Percentiles rank a stretch among this genome's conserved stretches.
These are phyloP conservation scores for Wickerhamiella domercqiae DNA, from an alignment of 805 yeast species.

Conservation along the genomic window DNA sequence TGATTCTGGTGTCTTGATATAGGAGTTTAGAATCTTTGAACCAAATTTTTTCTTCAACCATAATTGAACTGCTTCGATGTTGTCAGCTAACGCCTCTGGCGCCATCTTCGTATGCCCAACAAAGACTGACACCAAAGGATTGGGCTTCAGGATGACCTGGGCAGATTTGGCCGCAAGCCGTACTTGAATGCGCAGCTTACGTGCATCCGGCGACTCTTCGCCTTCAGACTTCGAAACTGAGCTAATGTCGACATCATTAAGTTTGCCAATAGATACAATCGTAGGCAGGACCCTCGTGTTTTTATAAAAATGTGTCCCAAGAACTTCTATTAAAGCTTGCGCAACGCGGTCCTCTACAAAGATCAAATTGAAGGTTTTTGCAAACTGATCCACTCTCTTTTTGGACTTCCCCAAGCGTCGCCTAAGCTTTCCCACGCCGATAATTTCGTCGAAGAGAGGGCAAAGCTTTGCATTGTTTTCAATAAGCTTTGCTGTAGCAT, in stretches of 20 bases:
- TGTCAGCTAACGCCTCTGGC: slow-evolving; percentile 10
- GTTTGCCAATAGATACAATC: slow-evolving; percentile 5
- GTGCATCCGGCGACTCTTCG: slow-evolving; percentile 2
- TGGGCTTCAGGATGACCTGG: slow-evolving; percentile 16
- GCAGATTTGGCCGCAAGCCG: slow-evolving; percentile 5
- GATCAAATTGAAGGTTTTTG: slow-evolving; percentile 12
- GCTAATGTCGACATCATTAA: no score
- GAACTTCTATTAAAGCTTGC: slow-evolving; percentile 14
- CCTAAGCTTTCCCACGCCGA: slow-evolving; percentile 19
- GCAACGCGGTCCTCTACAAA: slow-evolving; percentile 16
- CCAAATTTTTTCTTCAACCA: slow-evolving; percentile 8
- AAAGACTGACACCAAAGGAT: slow-evolving; percentile 8
- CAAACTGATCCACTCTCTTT: slow-evolving; percentile 12
- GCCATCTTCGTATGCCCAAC: slow-evolving; percentile 19
- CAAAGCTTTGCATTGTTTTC: slow-evolving; percentile 1
- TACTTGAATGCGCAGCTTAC: slow-evolving; percentile 6
- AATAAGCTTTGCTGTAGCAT: slow-evolving; percentile 5
- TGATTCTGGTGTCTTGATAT: slow-evolving; percentile 18
- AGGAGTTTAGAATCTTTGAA: slow-evolving; percentile 11
- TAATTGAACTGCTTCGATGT: slow-evolving; percentile 11
- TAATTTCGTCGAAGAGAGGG: slow-evolving; percentile 17
- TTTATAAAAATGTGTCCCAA: slow-evolving; percentile 17
- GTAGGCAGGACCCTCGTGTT: slow-evolving; percentile 15
- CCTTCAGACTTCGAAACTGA: no score
- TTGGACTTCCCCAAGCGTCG: slow-evolving; percentile 12